Evolutionary conservation across 257 asterid species (phyloP).

Genomic region (Agastache rugosa): DNA sequence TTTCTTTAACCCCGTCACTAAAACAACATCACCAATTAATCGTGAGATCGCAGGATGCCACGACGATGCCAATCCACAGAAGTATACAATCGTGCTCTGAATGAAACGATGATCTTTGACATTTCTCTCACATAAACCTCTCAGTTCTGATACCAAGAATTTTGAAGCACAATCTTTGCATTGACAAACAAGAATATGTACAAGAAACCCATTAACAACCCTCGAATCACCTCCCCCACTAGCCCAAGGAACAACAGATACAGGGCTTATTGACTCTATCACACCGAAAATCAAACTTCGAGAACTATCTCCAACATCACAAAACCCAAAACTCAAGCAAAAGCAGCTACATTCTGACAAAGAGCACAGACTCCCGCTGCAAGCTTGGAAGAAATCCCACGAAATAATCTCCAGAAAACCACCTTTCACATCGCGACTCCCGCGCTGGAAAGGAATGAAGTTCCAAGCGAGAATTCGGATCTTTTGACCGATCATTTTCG

Average conservation of each 20-base stretch:
- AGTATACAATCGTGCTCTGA: slow-evolving; percentile 54
- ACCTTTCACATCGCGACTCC: slow-evolving; percentile 40
- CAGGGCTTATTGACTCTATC: slow-evolving; percentile 71
- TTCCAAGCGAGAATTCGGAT: slow-evolving; percentile 71
- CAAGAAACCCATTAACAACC: slow-evolving; percentile 70
- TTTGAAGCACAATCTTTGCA: slow-evolving; percentile 62
- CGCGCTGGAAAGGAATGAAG: slow-evolving; percentile 60
- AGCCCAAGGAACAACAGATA: slow-evolving; percentile 62
- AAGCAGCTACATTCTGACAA: slow-evolving; percentile 40
- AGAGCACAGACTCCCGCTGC: slow-evolving; percentile 35
- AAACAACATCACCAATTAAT: slow-evolving; percentile 51
- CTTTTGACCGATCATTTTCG: slow-evolving; percentile 50
- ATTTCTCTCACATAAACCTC: slow-evolving; percentile 34
- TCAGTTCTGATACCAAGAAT: slow-evolving; percentile 36
- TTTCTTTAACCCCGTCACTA: slow-evolving; percentile 63
- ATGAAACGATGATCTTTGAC: slow-evolving; percentile 54
- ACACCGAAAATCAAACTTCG: slow-evolving; percentile 51
- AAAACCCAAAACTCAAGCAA: slow-evolving; percentile 42
- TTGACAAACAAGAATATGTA: slow-evolving; percentile 62
- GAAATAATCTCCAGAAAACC: slow-evolving; percentile 83
- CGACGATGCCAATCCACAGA: slow-evolving; percentile 66
- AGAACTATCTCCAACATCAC: slow-evolving; percentile 33
- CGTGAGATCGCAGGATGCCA: slow-evolving; percentile 79
- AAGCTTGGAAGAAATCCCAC: slow-evolving; percentile 54
- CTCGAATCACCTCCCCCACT: slow-evolving; percentile 32